Percentiles rank a stretch among this genome's conserved stretches.
phyloP scores from a whole-genome alignment of 1,284 basidiomycete genomes.

The Vanrija pseudolonga region DNA sequence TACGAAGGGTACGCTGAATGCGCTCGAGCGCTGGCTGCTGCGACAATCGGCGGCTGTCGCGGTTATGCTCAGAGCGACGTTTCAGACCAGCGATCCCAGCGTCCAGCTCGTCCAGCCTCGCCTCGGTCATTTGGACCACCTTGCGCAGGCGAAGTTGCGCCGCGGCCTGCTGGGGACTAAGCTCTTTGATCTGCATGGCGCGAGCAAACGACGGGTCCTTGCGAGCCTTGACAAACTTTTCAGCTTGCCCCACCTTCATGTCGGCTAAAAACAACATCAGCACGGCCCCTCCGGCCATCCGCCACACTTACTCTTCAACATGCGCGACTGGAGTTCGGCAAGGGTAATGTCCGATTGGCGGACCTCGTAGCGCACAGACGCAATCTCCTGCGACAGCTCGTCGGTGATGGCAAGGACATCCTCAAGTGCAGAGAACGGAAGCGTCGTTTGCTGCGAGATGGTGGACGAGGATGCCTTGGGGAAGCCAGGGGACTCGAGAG shows the following conservation, averaged over 20 bases:
- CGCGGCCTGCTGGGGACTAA: constrained; percentile 53
- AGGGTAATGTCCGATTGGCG: constrained; percentile 39
- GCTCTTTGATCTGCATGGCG: constrained; percentile 51
- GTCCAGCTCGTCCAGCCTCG: constrained; percentile 48
- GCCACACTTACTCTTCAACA: constrained; percentile 50
- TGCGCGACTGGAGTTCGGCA: constrained; percentile 48
- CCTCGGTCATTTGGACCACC: constrained; percentile 45
- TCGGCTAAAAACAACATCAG: constrained; percentile 39
- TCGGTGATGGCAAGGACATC: constrained; percentile 28
- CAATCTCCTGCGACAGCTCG: constrained; percentile 28
- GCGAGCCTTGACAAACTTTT: constrained; percentile 52
- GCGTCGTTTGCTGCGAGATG: constrained; percentile 23
- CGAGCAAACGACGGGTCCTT: constrained; percentile 52
- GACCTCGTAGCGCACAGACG: constrained; percentile 26
- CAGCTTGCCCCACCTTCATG: constrained; percentile 50
- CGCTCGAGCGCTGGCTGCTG: constrained; percentile 47
- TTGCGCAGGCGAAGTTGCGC: constrained; percentile 51
- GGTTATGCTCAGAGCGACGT: constrained; percentile 18
- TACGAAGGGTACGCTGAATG: constrained; percentile 51
- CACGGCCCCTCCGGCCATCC: background rate
- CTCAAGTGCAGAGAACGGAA: constrained; percentile 34
- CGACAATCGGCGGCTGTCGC: constrained; percentile 4
- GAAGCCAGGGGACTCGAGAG: constrained; percentile 19
- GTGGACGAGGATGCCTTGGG: constrained; percentile 17
- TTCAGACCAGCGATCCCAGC: constrained; percentile 34